Evolutionary conservation across 2,329 filamentous ascomycete species (phyloP).

Genomic region (Fusarium sacchari): DNA sequence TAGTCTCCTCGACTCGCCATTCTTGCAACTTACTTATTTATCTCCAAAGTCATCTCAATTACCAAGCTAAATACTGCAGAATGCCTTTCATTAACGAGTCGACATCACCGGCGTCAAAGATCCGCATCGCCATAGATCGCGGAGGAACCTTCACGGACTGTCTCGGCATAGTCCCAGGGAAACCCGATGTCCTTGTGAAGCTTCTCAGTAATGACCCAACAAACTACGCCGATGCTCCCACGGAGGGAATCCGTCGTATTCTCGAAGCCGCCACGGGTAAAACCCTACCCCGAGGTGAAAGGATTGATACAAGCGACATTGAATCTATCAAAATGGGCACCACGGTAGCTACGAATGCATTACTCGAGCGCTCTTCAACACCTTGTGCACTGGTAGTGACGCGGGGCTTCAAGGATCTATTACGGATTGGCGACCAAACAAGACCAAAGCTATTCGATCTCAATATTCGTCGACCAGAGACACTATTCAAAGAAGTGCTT

Average conservation of each 20-base stretch:
- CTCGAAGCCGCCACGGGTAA: neutral
- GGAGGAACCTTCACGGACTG: neutral
- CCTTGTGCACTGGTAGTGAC: neutral
- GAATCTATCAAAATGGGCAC: slow-evolving; percentile 96
- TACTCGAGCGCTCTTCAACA: slow-evolving; percentile 71
- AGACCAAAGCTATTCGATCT: slow-evolving; percentile 93
- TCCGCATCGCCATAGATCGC: neutral
- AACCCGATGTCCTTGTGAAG: neutral
- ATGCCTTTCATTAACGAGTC: neutral
- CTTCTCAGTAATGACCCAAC: neutral
- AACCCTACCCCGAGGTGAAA: neutral
- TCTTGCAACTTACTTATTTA: neutral
- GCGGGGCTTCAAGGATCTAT: slow-evolving; percentile 65
- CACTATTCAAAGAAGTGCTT: slow-evolving; percentile 83
- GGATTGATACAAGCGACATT: neutral
- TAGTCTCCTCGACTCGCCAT: neutral
- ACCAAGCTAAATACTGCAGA: neutral
- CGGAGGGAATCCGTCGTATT: neutral
- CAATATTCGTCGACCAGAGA: slow-evolving; percentile 86
- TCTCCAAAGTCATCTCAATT: neutral
- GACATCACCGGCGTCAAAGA: neutral
- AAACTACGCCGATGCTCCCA: neutral
- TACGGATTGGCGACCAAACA: slow-evolving; percentile 92
- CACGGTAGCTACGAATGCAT: slow-evolving; percentile 90
- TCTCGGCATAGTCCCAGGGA: neutral